Percentiles rank a stretch among this genome's conserved stretches.
phyloP scores from a whole-genome alignment of 768 basidiomycete genomes.

The Collybiopsis luxurians region DNA sequence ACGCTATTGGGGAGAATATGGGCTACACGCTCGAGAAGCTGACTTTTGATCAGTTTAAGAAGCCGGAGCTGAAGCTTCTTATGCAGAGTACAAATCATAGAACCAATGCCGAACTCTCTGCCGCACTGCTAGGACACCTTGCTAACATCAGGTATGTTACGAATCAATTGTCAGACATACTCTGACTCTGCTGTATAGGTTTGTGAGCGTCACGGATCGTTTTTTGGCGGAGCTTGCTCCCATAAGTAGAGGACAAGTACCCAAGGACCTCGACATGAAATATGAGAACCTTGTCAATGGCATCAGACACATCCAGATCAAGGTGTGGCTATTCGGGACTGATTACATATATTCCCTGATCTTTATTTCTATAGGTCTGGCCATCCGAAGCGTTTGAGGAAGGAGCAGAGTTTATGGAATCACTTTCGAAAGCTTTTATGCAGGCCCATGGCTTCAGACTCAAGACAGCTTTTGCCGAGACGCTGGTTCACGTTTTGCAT shows the following conservation, averaged over 20 bases:
- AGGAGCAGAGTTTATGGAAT: slow-evolving; percentile 87
- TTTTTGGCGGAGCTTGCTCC: slow-evolving; percentile 80
- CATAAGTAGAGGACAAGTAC: slow-evolving; percentile 68
- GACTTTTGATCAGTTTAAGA: slow-evolving; percentile 82
- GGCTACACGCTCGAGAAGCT: slow-evolving; percentile 85
- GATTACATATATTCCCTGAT: background rate
- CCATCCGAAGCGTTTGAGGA: slow-evolving; percentile 92
- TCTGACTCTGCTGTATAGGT: slow-evolving; percentile 40
- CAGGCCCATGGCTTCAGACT: slow-evolving; percentile 81
- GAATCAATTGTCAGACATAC: background rate
- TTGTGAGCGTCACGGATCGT: slow-evolving; percentile 89
- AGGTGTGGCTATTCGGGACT: slow-evolving; percentile 45
- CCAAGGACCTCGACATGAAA: slow-evolving; percentile 77
- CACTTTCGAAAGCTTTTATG: slow-evolving; percentile 77
- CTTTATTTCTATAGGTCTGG: slow-evolving; percentile 62
- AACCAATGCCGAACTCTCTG: slow-evolving; percentile 79
- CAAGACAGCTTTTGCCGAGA: slow-evolving; percentile 85
- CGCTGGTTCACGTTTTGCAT: slow-evolving; percentile 72
- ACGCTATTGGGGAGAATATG: slow-evolving; percentile 72
- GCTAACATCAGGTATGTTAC: slow-evolving; percentile 70
- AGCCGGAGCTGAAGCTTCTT: slow-evolving; percentile 64
- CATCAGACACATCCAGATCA: slow-evolving; percentile 78
- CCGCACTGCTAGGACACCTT: slow-evolving; percentile 80
- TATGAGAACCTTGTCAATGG: slow-evolving; percentile 86
- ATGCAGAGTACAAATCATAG: slow-evolving; percentile 73